Evolutionary conservation across 805 yeast species (phyloP).

Genomic region (Teunomyces pallodes): DNA sequence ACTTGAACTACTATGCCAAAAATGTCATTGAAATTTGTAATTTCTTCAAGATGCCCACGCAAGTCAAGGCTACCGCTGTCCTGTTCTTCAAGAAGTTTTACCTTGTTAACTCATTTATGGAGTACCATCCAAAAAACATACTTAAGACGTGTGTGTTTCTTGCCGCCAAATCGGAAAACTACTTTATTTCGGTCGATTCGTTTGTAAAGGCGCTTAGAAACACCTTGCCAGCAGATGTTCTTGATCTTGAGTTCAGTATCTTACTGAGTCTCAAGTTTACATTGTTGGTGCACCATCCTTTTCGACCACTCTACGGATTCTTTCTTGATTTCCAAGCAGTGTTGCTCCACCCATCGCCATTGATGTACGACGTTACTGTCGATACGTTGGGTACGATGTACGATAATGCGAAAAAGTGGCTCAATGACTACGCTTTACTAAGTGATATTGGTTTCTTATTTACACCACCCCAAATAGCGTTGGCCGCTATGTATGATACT

Average conservation of each 20-base stretch:
- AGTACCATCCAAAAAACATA: conserved; percentile 79
- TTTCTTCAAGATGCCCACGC: conserved; percentile 80
- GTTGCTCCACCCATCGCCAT: conserved; percentile 41
- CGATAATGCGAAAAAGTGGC: conserved; percentile 64
- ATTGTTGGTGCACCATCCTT: conserved; percentile 83
- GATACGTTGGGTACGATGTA: conserved; percentile 65
- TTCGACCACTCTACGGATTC: conserved; percentile 88
- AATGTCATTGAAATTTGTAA: conserved; percentile 69
- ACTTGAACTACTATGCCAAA: conserved; percentile 69
- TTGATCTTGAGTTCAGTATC: conserved; percentile 76
- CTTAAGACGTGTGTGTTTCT: conserved; percentile 72
- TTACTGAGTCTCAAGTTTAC: conserved; percentile 76
- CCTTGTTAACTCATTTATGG: conserved; percentile 77
- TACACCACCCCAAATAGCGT: conserved; percentile 95
- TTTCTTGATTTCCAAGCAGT: conserved; percentile 80
- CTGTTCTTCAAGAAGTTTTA: conserved; percentile 80
- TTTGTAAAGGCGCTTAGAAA: conserved; percentile 72
- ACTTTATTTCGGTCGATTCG: conserved; percentile 78
- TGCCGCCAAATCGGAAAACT: conserved; percentile 92
- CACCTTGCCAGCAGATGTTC: conserved; percentile 61
- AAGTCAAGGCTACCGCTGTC: conserved; percentile 83
- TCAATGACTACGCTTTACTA: conserved; percentile 61
- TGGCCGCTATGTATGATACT: conserved; percentile 73
- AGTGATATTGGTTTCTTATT: conserved; percentile 75
- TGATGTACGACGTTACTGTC: conserved; percentile 43